A percentile compares a stretch with the other conserved stretches of the same genome.
Conservation (phyloP, 345 rosid genomes). For the Bruguiera parviflora region DNA sequence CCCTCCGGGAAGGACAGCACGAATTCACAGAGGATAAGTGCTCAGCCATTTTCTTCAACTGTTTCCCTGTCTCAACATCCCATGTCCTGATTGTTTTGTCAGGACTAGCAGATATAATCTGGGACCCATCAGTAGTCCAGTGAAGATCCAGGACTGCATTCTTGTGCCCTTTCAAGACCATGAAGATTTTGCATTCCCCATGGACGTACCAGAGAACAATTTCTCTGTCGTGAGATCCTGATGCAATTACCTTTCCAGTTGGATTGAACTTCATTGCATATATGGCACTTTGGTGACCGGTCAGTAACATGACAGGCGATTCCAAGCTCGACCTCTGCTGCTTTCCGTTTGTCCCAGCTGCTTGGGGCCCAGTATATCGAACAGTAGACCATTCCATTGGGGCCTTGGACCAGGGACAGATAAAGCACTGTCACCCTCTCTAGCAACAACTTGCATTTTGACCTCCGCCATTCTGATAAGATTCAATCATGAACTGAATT, state of each 20-base stretch:
- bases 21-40: constrained; percentile 90
- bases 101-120: constrained; percentile 87
- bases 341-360: constrained; percentile 54
- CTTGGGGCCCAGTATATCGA: constrained; percentile 48
- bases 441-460: constrained; percentile 21
- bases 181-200: constrained; percentile 91
- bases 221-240: constrained; percentile 94
- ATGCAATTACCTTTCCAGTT: constrained; percentile 74
- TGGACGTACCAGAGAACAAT: constrained; percentile 87
- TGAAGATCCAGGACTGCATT: constrained; percentile 91
- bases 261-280: constrained; percentile 95
- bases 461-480: not conserved
- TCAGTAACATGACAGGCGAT: constrained; percentile 84
- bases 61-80: constrained; percentile 94
- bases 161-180: constrained; percentile 95
- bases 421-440: constrained; percentile 56
- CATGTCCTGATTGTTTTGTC: constrained; percentile 91
- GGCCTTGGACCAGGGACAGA: constrained; percentile 69
- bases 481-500: constrained; percentile 3
- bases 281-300: constrained; percentile 82
- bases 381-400: constrained; percentile 87
- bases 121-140: constrained; percentile 89
- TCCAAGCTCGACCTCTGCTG: constrained; percentile 79
- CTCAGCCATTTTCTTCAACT: constrained; percentile 95
- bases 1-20: constrained; percentile 87